Evolutionary conservation across 177 flowering plant genomes (phyloP), one percentile per base, ranked within the genome.

Genomic region (Vitis hybrid): DNA sequence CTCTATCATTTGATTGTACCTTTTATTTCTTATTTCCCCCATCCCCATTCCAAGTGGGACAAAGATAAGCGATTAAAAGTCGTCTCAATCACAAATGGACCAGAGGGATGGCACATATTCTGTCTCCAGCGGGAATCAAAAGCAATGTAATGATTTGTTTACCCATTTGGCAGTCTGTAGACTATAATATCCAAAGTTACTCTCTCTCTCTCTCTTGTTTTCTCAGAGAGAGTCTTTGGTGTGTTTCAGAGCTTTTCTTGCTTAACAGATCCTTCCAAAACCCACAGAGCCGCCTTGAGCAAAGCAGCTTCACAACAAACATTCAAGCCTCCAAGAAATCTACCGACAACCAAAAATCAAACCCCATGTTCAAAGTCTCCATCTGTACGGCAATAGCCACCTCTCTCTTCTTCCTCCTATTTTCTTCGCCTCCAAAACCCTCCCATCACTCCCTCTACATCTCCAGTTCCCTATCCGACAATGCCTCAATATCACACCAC

Each of bases 401-500:
- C 56, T 71, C 80, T 16, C 57, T 76, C 58, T 33, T 60, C 70
- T 67, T 74, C 78, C 48, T 77, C 16, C 52, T 74, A 66, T 31
- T 71, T 22, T 50, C 74, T 65, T 63, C 79, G 2, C 62, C 83
- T 14, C 77, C 81, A 57, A 81, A 76, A 61, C 73, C 83, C 8
- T 68, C 33, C 73, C 82, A 76, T 16, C 89, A 85, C 79, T 73
- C 83, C 51, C 78, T 85, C 51, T 84, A 50, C 81, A 56, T 76
- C 16, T 84, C 86, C 65, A 4, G 33, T 53, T 70, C 87, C 56
- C 51, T 79, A 15, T 72, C 87, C 12, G 76, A 78, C 77, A 90
- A 89, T 66, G 69, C 74, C 69, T 81, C 91, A 26, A 76, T 86
- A 12, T 64, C 91, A 9, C 60, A 77, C 72, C 86, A 88, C 74